Percentiles rank a stretch among this genome's conserved stretches.
These are phyloP conservation scores for Xylaria sp. DNA, from an alignment of 2,329 filamentous ascomycete genomes.

Conservation along the genomic window DNA sequence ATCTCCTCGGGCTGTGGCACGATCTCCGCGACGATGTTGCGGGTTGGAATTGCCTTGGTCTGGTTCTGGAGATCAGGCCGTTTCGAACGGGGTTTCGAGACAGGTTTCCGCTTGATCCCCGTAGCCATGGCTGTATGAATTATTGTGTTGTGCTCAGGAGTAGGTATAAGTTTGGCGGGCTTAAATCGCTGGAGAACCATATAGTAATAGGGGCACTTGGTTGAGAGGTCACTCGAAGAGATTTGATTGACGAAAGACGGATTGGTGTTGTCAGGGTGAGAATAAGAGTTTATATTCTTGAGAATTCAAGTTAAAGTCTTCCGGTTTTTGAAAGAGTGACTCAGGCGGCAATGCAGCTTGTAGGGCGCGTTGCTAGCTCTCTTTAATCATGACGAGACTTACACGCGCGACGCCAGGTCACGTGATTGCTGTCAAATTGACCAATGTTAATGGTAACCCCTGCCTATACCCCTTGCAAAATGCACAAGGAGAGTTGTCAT, in stretches of 20 bases:
- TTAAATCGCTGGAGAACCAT: background rate
- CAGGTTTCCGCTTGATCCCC: constrained; percentile 45
- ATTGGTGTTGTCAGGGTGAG: constrained; percentile 1
- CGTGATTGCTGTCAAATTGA: constrained; percentile 38
- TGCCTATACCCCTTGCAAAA: background rate
- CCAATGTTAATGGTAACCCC: constrained; percentile 27
- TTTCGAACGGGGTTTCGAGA: constrained; percentile 14
- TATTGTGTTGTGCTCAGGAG: background rate
- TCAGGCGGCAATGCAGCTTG: constrained; percentile 16
- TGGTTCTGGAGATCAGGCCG: constrained; percentile 26
- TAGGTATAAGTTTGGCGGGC: background rate
- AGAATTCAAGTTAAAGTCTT: too few species aligned
- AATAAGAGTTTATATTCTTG: too few species aligned
- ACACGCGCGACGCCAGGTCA: constrained; percentile 40
- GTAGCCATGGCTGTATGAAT: constrained; percentile 38
- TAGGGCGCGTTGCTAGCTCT: constrained; percentile 30
- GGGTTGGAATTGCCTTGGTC: constrained; percentile 14
- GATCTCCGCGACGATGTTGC: constrained; percentile 13
- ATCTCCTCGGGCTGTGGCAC: constrained; percentile 44
- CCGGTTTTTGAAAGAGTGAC: too few species aligned
- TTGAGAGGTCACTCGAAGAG: background rate
- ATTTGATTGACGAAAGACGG: background rate
- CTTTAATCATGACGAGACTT: constrained; percentile 12
- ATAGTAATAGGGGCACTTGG: background rate
- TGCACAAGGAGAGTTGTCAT: background rate